Evolutionary conservation across 176 grass and related monocot species (phyloP), one percentile per base, ranked within the genome.

Genomic region (Thinopyrum elongatum): DNA sequence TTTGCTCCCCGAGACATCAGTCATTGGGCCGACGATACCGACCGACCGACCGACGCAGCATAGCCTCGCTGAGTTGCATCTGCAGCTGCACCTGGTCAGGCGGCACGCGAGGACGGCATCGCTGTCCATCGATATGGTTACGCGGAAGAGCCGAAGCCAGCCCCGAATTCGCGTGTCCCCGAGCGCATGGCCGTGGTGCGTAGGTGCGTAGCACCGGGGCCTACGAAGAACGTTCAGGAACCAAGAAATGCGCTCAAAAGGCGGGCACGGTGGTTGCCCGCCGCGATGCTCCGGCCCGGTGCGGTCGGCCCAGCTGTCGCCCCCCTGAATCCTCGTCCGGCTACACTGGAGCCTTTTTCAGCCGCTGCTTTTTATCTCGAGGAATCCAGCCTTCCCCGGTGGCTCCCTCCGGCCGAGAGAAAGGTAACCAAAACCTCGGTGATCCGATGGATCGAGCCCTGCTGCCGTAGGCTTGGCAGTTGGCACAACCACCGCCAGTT

Each of bases 181-280:
- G 4, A 12, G 79, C 71, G 78, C 41, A 26, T 36, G 38, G 85
- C 39, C 28, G 3, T 39, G 42, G 30, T 60, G 71, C 14, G 46
- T 1, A 47, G 46, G 46, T 15, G 46, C 1, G 5, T 44, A 44
- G 12, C 46, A 15, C 46, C 46, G n/a, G 3, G 51, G 7, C 64
- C 64, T 55, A n/a, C 3, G 65, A 41, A 80, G 65, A 41, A 80
- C 58, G 69, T 76, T 78, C 74, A 57, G 53, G 80, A 83, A 70
- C 73, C 22, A 10, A 10, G 21, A 3, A 9, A 9, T 0, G 49
- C 35, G 35, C 47, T 71, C 73, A 47, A 63, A 70, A 62, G 49
- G 49, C 26, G 16, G 34, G 21, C 26, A 35, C 14, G 42, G 31
- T 67, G 59, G 59, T 1, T 17, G 42, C 41, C 59, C 21, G 31